Conservation (phyloP, 176 grass and related monocot genomes). For the Bolboschoenus planiculmis region DNA sequence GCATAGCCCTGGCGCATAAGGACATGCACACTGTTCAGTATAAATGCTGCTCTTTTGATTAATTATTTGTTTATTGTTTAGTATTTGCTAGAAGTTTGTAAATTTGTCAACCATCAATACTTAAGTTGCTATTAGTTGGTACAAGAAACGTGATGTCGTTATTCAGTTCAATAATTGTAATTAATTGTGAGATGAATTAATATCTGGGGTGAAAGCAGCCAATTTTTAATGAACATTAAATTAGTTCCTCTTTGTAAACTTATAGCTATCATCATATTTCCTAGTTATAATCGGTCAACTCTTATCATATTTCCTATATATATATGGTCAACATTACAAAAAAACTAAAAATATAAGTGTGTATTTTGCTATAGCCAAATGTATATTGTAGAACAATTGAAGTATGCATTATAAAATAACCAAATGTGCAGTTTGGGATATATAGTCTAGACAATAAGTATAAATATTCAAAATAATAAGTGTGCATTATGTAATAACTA, state of each 20-base stretch:
- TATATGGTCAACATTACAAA: background rate
- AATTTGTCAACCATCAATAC: background rate
- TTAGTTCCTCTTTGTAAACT: background rate
- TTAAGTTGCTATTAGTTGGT: background rate
- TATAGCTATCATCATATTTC: background rate
- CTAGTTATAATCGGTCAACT: background rate
- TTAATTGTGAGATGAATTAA: background rate
- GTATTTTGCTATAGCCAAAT: background rate
- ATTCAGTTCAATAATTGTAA: background rate
- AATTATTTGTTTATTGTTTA: background rate
- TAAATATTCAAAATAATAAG: background rate
- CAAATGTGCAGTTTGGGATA: background rate
- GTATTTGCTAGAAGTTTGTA: background rate
- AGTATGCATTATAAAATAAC: background rate
- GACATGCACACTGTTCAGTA: background rate
- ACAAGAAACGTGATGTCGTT: background rate
- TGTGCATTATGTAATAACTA: too few species aligned
- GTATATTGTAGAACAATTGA: background rate
- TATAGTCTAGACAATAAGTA: background rate
- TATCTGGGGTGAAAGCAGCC: background rate
- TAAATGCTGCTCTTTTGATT: background rate
- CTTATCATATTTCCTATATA: background rate
- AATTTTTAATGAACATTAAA: background rate
- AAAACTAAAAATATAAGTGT: background rate
- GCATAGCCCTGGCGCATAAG: background rate